Base-by-base conservation (phyloP, 805 yeast genomes). In the Cyberlindnera sargentensis region DNA sequence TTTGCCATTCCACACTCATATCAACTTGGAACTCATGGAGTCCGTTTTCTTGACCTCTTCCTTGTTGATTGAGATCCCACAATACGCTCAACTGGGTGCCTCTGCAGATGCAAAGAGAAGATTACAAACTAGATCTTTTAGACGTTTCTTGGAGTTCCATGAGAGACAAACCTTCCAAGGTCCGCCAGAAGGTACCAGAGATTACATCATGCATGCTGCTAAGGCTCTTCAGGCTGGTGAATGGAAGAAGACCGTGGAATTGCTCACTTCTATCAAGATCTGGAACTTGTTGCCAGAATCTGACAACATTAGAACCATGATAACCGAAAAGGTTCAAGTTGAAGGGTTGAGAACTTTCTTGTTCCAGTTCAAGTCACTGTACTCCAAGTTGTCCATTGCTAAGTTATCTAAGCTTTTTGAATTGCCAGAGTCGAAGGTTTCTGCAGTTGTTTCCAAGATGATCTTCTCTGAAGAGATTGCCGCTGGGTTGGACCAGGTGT, bases 1-100 rank as follows among this genome's bases (percentile, higher is more conserved):
- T 63, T 73, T 93, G 62, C 99, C 99, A 46, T 93, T 84, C 83
- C 99, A 93, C 70, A 89, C 88, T 85, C 99, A 93, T 69, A 91
- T 93, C 65, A 93, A 93, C 68, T 72, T 91, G 56, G 98, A 95
- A 72, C 78, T 93, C 58, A 75, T 93, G 52, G 99, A 93, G 68
- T 84, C 95, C 62, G 95, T 87, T 39, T 91, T 84, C 74, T 78
- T 89, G 72, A 93, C 98, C 9, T 74, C 87, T 46, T 86, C 95
- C 29, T 71, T 93, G 66, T 76, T 93, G 61, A 78, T 87, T 53
- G 99, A 95, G 71, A 82, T 93, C 47, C 99, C 99, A 32, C 80
- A 78, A 60, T 78, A 88, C 71, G 95, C 95, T 28, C 82, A 85
- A 52, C 70, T 80, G 43, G 75, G 74, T 39, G 62, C 72, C 28